Base-by-base conservation (phyloP, 371 early-diverging fungal genomes). In the Mortierella polycephala region DNA sequence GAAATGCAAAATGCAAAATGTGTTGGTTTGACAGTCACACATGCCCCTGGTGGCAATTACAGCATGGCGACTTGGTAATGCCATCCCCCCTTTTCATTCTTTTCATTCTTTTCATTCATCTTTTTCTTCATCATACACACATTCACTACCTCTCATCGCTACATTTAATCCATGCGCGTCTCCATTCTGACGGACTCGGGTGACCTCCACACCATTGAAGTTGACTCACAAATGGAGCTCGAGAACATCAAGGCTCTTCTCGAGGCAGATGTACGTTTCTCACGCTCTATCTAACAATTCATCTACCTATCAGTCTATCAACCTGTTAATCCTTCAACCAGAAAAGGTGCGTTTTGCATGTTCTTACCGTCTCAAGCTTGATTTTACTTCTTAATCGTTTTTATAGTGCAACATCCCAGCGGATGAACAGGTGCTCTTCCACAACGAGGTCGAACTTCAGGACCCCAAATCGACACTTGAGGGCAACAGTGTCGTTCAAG, bases 161-260 rank as follows among this genome's bases (percentile, higher is more conserved):
- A 39, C 14, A 9, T 21, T 18, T 18, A 16, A 51, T 9, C 37
- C 18, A 92, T 92, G 91, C 75, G 87, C 63, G 67, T 92, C 12
- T 85, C 87, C 49, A 83, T 93, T 30, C 90, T 90, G 12, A 89
- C 88, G 13, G 89, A 90, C 60, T 73, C 77, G 14, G 92, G 90
- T 60, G 87, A 89, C 23, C 68, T 92, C 40, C 89, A 89, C 65
- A 86, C 85, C 70, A 71, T 95, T 21, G 95, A 94, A 62, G 90
- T 94, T 54, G 92, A 92, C 81, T 88, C 86, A 12, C 87, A 90
- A 74, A 93, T 93, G 89, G 91, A 91, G 71, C 83, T 96, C 57
- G 94, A 92, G 71, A 93, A 93, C 81, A 83, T 97, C 51, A 87
- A 90, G 69, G 95, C 95, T 12, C 84, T 96, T 14, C 84, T 94